A percentile compares a stretch with the other conserved stretches of the same genome.
phyloP scores from a whole-genome alignment of 208 protist species.

The Trypanosoma caninum region DNA sequence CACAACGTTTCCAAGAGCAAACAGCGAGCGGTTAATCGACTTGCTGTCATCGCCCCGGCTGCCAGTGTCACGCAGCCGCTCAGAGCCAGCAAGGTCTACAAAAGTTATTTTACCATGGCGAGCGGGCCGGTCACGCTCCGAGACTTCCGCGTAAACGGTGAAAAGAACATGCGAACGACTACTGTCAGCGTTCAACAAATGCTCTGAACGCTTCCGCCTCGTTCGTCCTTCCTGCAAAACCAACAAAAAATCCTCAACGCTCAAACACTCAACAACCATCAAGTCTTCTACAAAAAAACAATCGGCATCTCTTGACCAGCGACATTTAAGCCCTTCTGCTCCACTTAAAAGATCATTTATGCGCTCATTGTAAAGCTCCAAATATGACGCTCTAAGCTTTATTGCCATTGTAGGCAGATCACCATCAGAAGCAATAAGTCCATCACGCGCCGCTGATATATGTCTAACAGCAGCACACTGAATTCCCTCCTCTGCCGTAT shows the following conservation, averaged over 20 bases:
- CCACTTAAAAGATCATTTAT: constrained; percentile 82
- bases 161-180: constrained; percentile 91
- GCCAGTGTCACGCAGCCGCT: constrained; percentile 86
- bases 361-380: constrained; percentile 88
- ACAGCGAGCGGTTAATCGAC: constrained; percentile 89
- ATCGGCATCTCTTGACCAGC: constrained; percentile 64
- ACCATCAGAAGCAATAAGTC: constrained; percentile 13
- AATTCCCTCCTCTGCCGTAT: constrained; percentile 62
- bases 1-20: constrained; percentile 89
- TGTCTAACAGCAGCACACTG: constrained; percentile 63
- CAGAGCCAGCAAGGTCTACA: constrained; percentile 93
- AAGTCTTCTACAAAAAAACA: constrained; percentile 85
- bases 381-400: constrained; percentile 53
- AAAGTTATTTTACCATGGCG: constrained; percentile 85
- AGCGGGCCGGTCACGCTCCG: constrained; percentile 14
- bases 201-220: constrained; percentile 65
- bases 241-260: constrained; percentile 64
- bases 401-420: constrained; percentile 11
- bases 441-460: constrained; percentile 34
- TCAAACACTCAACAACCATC: constrained; percentile 75
- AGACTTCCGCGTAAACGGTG: constrained; percentile 69
- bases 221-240: constrained; percentile 82
- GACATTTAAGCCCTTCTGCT: constrained; percentile 49
- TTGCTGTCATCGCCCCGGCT: constrained; percentile 73
- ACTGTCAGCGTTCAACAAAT: constrained; percentile 85